Base-by-base conservation (phyloP, 179 eudicot genomes). In the Sideroxylon spinosum region DNA sequence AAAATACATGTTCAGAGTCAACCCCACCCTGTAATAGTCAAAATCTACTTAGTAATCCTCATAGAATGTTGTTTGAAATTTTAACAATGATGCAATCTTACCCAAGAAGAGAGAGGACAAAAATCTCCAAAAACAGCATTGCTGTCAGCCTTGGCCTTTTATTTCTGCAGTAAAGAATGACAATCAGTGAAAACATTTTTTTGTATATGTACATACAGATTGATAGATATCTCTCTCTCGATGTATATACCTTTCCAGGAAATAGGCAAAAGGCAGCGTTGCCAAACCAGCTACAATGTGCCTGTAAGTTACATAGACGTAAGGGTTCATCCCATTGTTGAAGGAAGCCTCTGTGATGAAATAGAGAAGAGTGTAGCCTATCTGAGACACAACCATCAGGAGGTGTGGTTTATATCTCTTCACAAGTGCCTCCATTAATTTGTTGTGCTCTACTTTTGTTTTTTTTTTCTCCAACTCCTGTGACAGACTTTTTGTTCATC, bases 301-400 rank as follows among this genome's bases (percentile, higher is more conserved):
- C 28, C 98, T 87, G 53, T 93, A 93, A 2, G 98, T 93, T 12
- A 93, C 62, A 70, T 88, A 92, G 59, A 93, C 95, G 70, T 89
- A 89, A 78, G 98, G 94, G 71, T 92, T 88, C 98, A 93, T 87
- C 44, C 98, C 97, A 81, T 88, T 92, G 59, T 86, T 86, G 81
- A 93, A 93, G 72, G 98, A 90, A 74, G 95, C 98, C 75, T 90
- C 89, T 4, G 97, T 87, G 77, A 93, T 85, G 86, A 93, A 88
- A 71, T 92, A 93, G 70, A 90, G 80, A 37, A 92, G 60, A 68
- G 97, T 88, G 74, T 85, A 93, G 74, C 88, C 92, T 66, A 93
- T 74, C 79, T 93, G 98, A 81, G 85, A 78, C 28, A 89, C 9
- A 55, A 82, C 84, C 98, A 93, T 92, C 23, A 90, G 81, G 74